A percentile compares a stretch with the other conserved stretches of the same genome.
phyloP scores from a whole-genome alignment of 805 yeast genomes.

The Starmerella sirachaensis region DNA sequence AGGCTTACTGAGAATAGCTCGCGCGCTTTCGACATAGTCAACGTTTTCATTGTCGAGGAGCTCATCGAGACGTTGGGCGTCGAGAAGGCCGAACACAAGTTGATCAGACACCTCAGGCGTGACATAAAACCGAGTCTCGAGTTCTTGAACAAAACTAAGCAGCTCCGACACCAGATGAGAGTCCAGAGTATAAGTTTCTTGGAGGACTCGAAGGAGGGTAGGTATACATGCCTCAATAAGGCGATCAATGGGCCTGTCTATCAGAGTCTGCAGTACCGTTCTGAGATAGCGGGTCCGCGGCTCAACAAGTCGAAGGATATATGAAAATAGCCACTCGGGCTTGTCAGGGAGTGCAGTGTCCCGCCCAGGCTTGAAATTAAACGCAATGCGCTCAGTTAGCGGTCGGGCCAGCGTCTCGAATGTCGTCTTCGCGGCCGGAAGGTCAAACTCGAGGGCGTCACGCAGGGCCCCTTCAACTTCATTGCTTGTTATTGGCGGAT shows the following conservation, averaged over 20 bases:
- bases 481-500: conserved; percentile 6
- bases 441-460: conserved; percentile 2
- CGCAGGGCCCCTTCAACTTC: background rate
- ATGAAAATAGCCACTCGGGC: conserved; percentile 61
- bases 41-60: conserved; percentile 3
- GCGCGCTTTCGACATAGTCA: background rate
- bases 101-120: background rate
- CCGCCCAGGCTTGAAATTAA: conserved; percentile 41
- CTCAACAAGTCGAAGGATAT: conserved; percentile 29
- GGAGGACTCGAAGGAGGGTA: conserved; percentile 19
- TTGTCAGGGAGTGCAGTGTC: conserved; percentile 55
- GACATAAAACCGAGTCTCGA: conserved; percentile 7
- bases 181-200: conserved; percentile 4
- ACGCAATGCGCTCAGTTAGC: conserved; percentile 41
- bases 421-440: conserved; percentile 26
- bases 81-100: background rate
- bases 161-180: conserved; percentile 13
- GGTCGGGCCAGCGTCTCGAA: conserved; percentile 37
- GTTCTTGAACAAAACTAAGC: conserved; percentile 2
- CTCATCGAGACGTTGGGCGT: background rate
- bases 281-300: conserved; percentile 25
- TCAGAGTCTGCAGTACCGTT: conserved; percentile 20
- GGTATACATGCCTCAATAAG: conserved; percentile 38
- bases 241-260: conserved; percentile 29
- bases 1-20: background rate